Percentiles rank a stretch among this genome's conserved stretches.
phyloP scores from a whole-genome alignment of 192 early-diverging fungal species.

The Entophlyctis helioformis region DNA sequence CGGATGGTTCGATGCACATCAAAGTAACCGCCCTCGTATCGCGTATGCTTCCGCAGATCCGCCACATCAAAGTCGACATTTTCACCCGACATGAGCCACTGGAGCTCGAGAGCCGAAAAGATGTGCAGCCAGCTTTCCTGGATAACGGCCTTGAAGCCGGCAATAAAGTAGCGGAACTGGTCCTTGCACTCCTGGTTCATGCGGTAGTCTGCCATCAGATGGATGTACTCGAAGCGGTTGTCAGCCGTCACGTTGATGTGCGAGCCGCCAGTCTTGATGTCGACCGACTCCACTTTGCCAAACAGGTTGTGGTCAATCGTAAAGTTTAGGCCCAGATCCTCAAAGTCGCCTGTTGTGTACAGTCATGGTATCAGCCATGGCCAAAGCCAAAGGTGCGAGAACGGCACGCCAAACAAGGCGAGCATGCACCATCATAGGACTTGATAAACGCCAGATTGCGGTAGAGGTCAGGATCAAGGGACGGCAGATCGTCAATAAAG shows the following conservation, averaged over 20 bases:
- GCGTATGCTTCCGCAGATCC: conserved; percentile 11
- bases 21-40: conserved; percentile 26
- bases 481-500: conserved; percentile 29
- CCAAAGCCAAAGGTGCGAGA: background rate
- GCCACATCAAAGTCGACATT: conserved; percentile 14
- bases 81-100: conserved; percentile 15
- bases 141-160: conserved; percentile 16
- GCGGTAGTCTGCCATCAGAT: conserved; percentile 3
- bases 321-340: conserved; percentile 27
- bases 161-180: conserved; percentile 13
- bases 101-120: conserved; percentile 13
- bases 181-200: conserved; percentile 20
- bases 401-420: background rate
- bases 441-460: conserved; percentile 34
- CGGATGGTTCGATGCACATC: conserved; percentile 20
- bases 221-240: background rate
- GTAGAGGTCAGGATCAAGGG: conserved; percentile 27
- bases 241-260: background rate
- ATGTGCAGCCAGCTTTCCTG: conserved; percentile 13
- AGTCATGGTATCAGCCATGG: too few relatives aligned
- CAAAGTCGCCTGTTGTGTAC: conserved; percentile 8
- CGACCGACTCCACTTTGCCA: conserved; percentile 7
- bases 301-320: conserved; percentile 28
- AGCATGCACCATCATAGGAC: conserved; percentile 20
- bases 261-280: conserved; percentile 1